These are phyloP conservation scores for Gossypium laxum DNA, from an alignment of 441 rosid species.

Conservation along the genomic window DNA sequence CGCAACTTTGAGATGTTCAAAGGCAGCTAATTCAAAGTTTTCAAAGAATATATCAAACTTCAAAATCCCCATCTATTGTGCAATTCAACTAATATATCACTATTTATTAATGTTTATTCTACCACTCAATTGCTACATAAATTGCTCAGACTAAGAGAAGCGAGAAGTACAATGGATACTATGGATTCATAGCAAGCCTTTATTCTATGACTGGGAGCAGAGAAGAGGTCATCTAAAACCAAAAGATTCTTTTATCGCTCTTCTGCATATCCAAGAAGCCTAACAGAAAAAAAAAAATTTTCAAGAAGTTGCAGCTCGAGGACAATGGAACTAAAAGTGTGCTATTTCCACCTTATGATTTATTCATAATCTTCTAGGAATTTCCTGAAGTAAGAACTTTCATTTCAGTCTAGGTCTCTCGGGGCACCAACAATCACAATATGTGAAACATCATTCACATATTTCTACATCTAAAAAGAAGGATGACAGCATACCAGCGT, in stretches of 20 bases:
- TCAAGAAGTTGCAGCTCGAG: neutral
- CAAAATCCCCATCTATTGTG: conserved; percentile 1
- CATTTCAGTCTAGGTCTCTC: neutral
- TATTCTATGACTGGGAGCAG: neutral
- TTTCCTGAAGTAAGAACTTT: neutral
- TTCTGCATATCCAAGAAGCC: conserved; percentile 2
- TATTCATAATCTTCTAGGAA: neutral
- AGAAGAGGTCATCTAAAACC: neutral
- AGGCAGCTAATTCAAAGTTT: conserved; percentile 8
- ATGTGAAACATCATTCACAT: neutral
- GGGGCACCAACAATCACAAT: neutral
- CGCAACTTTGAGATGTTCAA: neutral
- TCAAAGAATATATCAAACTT: neutral
- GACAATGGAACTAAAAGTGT: neutral
- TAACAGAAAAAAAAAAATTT: neutral
- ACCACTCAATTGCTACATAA: neutral
- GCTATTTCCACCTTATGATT: neutral
- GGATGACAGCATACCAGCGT: neutral
- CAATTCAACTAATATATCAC: neutral
- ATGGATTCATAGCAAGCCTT: conserved; percentile 7
- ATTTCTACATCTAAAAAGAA: neutral
- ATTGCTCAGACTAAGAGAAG: neutral
- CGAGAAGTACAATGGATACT: neutral
- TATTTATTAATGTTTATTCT: neutral
- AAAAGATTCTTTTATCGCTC: neutral